These are phyloP conservation scores for Nelumbo lutea DNA, from an alignment of 164 flowering plant species.

Conservation along the genomic window DNA sequence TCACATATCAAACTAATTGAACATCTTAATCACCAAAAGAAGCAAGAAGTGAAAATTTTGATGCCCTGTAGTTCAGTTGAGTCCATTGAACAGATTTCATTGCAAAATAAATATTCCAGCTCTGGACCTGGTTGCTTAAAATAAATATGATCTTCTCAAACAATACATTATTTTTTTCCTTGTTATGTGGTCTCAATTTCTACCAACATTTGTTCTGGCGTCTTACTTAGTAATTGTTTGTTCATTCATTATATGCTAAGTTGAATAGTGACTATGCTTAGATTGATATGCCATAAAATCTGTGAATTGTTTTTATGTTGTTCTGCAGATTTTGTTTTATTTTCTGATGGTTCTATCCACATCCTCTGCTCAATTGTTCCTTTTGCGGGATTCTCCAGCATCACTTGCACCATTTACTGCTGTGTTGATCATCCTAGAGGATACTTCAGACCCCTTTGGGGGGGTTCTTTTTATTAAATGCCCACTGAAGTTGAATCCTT, in stretches of 20 bases:
- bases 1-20: too few species aligned
- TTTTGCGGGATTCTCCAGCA: slow-evolving; percentile 68
- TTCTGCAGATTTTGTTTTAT: slow-evolving; percentile 79
- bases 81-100: too few species aligned
- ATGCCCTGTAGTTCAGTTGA: too few species aligned
- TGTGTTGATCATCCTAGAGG: not conserved
- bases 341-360: slow-evolving; percentile 79
- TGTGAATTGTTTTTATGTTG: not conserved
- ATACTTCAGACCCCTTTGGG: not conserved
- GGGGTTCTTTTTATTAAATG: not conserved
- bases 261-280: not conserved
- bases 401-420: not conserved
- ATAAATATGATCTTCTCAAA: too few species aligned
- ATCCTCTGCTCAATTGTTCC: slow-evolving; percentile 92
- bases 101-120: too few species aligned
- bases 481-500: slow-evolving; percentile 2
- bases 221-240: not conserved
- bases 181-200: too few species aligned
- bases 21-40: too few species aligned
- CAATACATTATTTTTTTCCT: too few species aligned
- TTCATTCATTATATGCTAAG: not conserved
- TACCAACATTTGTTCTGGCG: not conserved
- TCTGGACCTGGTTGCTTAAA: too few species aligned
- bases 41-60: too few species aligned
- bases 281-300: not conserved